Evolutionary conservation across 2,329 filamentous ascomycete genomes (phyloP).

Genomic region (Harringtonia lauricola): DNA sequence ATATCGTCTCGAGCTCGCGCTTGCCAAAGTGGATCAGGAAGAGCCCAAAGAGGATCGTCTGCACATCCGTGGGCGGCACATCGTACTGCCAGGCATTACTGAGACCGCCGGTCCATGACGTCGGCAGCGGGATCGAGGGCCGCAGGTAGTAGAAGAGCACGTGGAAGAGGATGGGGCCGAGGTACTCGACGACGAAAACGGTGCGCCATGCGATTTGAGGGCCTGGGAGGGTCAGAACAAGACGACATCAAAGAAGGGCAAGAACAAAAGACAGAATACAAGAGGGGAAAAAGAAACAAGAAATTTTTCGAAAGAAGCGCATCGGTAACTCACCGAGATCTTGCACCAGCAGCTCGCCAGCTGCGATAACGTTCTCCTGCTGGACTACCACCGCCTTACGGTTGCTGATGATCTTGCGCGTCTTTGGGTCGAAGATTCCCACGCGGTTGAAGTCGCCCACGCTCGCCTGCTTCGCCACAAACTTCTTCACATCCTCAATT

Average conservation of each 20-base stretch:
- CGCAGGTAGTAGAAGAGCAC: slow-evolving; percentile 61
- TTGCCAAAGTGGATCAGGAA: slow-evolving; percentile 82
- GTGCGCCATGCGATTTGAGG: slow-evolving; percentile 85
- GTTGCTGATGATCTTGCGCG: slow-evolving; percentile 53
- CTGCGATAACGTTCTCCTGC: slow-evolving; percentile 34
- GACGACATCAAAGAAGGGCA: neutral
- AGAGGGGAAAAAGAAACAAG: neutral
- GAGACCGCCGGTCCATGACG: slow-evolving; percentile 6
- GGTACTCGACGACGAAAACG: slow-evolving; percentile 91
- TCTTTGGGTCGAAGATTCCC: slow-evolving; percentile 48
- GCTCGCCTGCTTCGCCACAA: slow-evolving; percentile 38
- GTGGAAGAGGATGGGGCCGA: slow-evolving; percentile 85
- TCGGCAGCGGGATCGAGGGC: slow-evolving; percentile 50
- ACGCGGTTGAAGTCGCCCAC: slow-evolving; percentile 50
- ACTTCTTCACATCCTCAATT: slow-evolving; percentile 48
- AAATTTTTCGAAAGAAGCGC: slow-evolving; percentile 15
- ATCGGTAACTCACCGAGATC: slow-evolving; percentile 80
- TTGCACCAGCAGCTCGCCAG: slow-evolving; percentile 68
- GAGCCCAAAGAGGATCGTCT: slow-evolving; percentile 64
- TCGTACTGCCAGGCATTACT: slow-evolving; percentile 18
- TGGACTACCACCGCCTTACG: slow-evolving; percentile 41
- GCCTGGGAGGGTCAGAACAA: slow-evolving; percentile 36
- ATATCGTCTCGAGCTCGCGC: slow-evolving; percentile 88
- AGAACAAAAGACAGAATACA: neutral
- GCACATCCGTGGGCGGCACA: slow-evolving; percentile 40